Percentiles rank a stretch among this genome's conserved stretches.
These are phyloP conservation scores for Nigrospora osmanthi DNA, from an alignment of 2,329 filamentous ascomycete genomes.

Conservation along the genomic window DNA sequence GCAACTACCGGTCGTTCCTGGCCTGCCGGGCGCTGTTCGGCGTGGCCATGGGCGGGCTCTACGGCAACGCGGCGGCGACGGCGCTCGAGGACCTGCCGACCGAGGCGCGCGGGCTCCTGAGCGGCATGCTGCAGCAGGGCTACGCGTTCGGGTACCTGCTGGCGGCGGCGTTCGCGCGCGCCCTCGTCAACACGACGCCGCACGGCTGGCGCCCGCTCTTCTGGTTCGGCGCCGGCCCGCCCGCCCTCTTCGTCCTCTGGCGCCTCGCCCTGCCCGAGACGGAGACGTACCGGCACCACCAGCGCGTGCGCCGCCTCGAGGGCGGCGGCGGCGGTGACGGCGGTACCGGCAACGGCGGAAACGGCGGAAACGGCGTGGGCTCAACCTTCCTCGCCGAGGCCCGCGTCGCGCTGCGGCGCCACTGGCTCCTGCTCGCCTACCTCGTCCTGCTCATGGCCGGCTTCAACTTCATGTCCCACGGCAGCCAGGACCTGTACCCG, in stretches of 20 bases:
- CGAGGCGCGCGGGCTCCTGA: constrained; percentile 65
- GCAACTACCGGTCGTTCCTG: constrained; percentile 64
- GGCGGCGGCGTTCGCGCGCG: constrained; percentile 51
- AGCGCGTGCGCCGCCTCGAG: constrained; percentile 49
- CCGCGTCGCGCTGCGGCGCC: constrained; percentile 66
- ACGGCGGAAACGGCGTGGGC: too few species aligned
- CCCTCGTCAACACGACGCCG: constrained; percentile 65
- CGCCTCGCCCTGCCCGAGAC: constrained; percentile 76
- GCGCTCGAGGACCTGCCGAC: constrained; percentile 67
- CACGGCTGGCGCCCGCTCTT: constrained; percentile 80
- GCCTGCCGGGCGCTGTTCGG: constrained; percentile 71
- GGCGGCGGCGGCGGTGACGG: constrained; percentile 49
- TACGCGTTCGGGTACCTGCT: constrained; percentile 61
- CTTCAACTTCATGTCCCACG: constrained; percentile 88
- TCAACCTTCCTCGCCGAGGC: constrained; percentile 72
- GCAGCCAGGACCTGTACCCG: constrained; percentile 57
- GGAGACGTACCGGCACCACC: constrained; percentile 59
- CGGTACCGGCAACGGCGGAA: too few species aligned
- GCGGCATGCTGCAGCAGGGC: constrained; percentile 69
- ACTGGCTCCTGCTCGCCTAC: constrained; percentile 77
- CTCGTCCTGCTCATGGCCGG: constrained; percentile 82
- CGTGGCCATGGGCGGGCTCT: constrained; percentile 73
- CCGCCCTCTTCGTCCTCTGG: constrained; percentile 72
- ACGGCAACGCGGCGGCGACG: constrained; percentile 73
- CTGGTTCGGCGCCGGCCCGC: constrained; percentile 82